A percentile compares a stretch with the other conserved stretches of the same genome.
These are phyloP conservation scores for Rosa persica DNA, from an alignment of 306 rosid species.

Conservation along the genomic window DNA sequence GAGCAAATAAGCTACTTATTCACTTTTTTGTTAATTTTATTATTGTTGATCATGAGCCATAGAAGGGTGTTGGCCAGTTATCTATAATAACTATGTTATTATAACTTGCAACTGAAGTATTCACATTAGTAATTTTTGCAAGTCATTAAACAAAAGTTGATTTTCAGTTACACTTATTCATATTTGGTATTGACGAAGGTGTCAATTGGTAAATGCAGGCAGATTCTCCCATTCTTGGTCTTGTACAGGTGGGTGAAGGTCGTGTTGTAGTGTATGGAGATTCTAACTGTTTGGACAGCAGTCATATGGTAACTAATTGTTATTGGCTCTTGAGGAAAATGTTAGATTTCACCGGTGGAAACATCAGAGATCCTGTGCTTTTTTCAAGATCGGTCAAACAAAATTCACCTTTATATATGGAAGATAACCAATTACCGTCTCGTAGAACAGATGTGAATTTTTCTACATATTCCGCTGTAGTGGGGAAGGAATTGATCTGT, in stretches of 20 bases:
- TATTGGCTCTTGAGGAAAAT: constrained; percentile 77
- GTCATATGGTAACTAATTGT: constrained; percentile 97
- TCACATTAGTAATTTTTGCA: not conserved
- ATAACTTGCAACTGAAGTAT: not conserved
- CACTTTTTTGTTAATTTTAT: not conserved
- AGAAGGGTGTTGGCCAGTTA: not conserved
- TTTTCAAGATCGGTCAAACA: constrained; percentile 67
- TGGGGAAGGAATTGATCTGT: constrained; percentile 78
- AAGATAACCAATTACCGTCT: constrained; percentile 75
- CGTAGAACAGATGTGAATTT: constrained; percentile 92
- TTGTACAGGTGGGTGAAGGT: constrained; percentile 58
- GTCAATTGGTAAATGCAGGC: constrained; percentile 58
- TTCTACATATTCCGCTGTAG: constrained; percentile 72
- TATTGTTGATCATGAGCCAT: constrained; percentile 1
- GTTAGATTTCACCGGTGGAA: constrained; percentile 71
- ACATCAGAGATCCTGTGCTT: constrained; percentile 70
- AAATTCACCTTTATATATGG: constrained; percentile 51
- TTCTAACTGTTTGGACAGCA: constrained; percentile 94
- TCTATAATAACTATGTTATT: not conserved
- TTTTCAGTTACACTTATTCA: not conserved
- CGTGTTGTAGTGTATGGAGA: constrained; percentile 92
- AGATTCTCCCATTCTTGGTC: constrained; percentile 93
- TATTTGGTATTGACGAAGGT: not conserved
- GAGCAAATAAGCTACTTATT: constrained; percentile 23
- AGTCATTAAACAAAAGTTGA: not conserved